A percentile compares a stretch with the other conserved stretches of the same genome.
Conservation (phyloP, 164 flowering plant species). For the Tetracentron sinense region DNA sequence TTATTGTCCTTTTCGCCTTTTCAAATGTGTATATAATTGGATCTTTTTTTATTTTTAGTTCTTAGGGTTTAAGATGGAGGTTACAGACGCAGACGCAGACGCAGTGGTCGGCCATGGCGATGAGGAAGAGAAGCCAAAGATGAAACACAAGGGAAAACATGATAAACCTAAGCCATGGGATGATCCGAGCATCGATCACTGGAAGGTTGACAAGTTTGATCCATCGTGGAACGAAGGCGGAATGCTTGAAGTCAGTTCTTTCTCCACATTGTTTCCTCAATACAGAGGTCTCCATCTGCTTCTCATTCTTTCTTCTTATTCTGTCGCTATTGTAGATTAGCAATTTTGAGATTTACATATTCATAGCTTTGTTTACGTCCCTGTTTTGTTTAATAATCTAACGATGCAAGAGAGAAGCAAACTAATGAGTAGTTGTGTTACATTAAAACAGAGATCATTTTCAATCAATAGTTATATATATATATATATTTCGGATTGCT, state of each 20-base stretch:
- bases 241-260: slow-evolving; percentile 80
- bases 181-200: slow-evolving; percentile 72
- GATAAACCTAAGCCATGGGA: slow-evolving; percentile 98
- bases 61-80: background rate
- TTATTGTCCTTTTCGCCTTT: no score
- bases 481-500: no score
- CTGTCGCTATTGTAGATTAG: background rate
- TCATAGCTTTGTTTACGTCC: no score
- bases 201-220: slow-evolving; percentile 89
- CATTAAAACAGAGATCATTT: no score
- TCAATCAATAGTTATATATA: no score
- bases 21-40: no score
- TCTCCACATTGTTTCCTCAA: slow-evolving; percentile 77
- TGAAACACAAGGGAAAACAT: slow-evolving; percentile 87
- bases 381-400: no score
- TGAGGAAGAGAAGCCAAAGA: slow-evolving; percentile 14
- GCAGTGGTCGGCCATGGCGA: background rate
- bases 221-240: slow-evolving; percentile 81
- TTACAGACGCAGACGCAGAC: background rate
- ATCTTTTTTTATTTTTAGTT: no score
- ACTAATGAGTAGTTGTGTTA: no score
- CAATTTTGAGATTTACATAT: background rate
- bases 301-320: background rate
- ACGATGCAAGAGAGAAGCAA: no score
- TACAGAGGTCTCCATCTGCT: slow-evolving; percentile 57